A percentile compares a stretch with the other conserved stretches of the same genome.
Evolutionary conservation across 148 eudicot species (phyloP).

Genomic region (Mesembryanthemum crystallinum): DNA sequence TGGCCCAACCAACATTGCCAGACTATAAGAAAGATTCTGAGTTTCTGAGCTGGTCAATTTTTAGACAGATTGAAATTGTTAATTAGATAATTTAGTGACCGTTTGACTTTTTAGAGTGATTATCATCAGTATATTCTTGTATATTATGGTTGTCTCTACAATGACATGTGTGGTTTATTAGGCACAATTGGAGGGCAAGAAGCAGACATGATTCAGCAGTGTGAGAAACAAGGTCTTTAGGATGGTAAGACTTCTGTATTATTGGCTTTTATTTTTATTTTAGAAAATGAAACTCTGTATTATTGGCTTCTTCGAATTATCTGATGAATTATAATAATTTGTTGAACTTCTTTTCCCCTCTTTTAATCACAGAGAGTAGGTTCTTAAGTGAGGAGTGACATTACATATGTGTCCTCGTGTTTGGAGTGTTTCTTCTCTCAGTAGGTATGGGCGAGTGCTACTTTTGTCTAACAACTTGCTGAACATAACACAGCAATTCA

Average conservation of each 20-base stretch:
- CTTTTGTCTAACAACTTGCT: too few relatives aligned
- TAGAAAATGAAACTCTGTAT: too few relatives aligned
- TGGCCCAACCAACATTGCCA: neutral
- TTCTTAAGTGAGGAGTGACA: too few relatives aligned
- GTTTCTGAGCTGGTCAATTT: neutral
- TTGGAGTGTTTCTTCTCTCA: too few relatives aligned
- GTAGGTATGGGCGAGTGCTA: too few relatives aligned
- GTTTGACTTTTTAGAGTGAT: neutral
- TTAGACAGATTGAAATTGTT: neutral
- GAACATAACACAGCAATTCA: too few relatives aligned
- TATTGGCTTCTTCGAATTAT: neutral
- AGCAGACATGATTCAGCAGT: constrained; percentile 1
- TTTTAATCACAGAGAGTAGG: too few relatives aligned
- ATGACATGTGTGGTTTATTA: neutral
- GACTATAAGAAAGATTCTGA: neutral
- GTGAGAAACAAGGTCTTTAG: neutral
- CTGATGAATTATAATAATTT: neutral
- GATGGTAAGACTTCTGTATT: neutral
- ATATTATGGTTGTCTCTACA: neutral
- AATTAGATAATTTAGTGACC: neutral
- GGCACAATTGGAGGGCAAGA: neutral
- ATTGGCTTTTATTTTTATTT: neutral
- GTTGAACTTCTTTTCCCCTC: neutral
- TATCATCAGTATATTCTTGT: neutral
- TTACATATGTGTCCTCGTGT: too few relatives aligned